A percentile compares a stretch with the other conserved stretches of the same genome.
Evolutionary conservation across 2,329 filamentous ascomycete genomes (phyloP).

Genomic region (Emmonsiellopsis sp.): DNA sequence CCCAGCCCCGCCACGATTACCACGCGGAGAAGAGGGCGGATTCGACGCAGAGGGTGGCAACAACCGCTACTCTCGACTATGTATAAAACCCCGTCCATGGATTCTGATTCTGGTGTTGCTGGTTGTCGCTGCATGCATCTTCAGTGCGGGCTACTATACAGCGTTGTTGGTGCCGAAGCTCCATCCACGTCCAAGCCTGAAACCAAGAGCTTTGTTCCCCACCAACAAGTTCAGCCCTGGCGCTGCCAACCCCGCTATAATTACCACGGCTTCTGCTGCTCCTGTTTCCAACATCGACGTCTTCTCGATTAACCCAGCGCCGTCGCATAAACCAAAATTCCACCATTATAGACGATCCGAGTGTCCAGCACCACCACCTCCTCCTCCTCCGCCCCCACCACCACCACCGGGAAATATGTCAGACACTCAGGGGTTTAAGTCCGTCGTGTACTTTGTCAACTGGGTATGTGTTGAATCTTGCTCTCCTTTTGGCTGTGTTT

Average conservation of each 20-base stretch:
- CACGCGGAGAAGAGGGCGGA: neutral
- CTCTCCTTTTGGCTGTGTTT: neutral
- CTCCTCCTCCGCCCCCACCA: neutral
- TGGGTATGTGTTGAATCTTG: conserved; percentile 25
- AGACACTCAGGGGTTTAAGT: conserved; percentile 12
- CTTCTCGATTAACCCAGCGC: neutral
- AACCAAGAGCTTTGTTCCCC: neutral
- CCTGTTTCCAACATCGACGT: neutral
- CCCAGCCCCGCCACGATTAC: neutral
- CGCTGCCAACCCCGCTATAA: neutral
- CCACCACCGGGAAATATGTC: neutral
- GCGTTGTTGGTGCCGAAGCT: too few species aligned
- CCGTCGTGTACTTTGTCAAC: conserved; percentile 37
- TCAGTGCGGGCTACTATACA: too few species aligned
- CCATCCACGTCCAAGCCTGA: too few species aligned
- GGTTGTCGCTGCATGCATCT: too few species aligned
- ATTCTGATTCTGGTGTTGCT: neutral
- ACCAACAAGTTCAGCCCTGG: neutral
- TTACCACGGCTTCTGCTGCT: neutral
- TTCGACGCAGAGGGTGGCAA: neutral
- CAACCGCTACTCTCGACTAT: neutral
- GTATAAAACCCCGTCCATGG: neutral
- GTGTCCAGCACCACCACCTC: neutral
- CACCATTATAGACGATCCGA: neutral
- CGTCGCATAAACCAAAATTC: neutral